phyloP scores from a whole-genome alignment of 768 basidiomycete species.

The Pleurotus citrinopileatus region DNA sequence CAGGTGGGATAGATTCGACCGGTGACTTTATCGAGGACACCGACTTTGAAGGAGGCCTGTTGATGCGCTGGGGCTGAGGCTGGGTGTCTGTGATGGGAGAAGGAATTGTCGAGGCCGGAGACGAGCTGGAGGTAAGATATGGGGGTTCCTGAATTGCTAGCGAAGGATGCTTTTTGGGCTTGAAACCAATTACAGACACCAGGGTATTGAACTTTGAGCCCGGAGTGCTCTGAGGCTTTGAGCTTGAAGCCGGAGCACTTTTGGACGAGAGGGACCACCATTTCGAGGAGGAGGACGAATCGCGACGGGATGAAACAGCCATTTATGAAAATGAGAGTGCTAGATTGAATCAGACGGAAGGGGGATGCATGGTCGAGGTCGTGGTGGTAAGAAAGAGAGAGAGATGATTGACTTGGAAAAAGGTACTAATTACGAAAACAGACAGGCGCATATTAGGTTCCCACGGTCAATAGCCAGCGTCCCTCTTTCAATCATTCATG shows the following conservation, averaged over 20 bases:
- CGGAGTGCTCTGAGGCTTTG: constrained; percentile 28
- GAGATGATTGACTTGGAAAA: background rate
- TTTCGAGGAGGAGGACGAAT: constrained; percentile 30
- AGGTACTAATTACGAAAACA: constrained; percentile 4
- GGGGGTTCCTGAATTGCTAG: constrained; percentile 53
- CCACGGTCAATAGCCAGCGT: constrained; percentile 5
- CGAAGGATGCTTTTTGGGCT: constrained; percentile 54
- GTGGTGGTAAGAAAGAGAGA: constrained; percentile 1
- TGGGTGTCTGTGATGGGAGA: constrained; percentile 15
- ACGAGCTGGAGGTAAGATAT: constrained; percentile 8
- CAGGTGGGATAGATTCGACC: constrained; percentile 51
- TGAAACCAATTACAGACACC: constrained; percentile 61
- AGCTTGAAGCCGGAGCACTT: constrained; percentile 16
- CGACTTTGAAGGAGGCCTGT: constrained; percentile 50
- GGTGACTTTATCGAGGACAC: constrained; percentile 54
- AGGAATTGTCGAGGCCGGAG: constrained; percentile 18
- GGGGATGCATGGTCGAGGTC: background rate
- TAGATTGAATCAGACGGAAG: constrained; percentile 13
- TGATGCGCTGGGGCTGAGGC: constrained; percentile 24
- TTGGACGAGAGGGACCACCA: constrained; percentile 45
- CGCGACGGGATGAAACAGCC: constrained; percentile 25
- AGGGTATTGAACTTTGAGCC: constrained; percentile 52
- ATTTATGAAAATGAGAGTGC: constrained; percentile 18
- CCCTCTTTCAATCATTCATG: background rate
- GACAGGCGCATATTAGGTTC: too few species aligned